Evolutionary conservation across 495 filamentous ascomycete species (phyloP), one percentile per base, ranked within the genome.

Genomic region (Aspergillus incahuasiensis): DNA sequence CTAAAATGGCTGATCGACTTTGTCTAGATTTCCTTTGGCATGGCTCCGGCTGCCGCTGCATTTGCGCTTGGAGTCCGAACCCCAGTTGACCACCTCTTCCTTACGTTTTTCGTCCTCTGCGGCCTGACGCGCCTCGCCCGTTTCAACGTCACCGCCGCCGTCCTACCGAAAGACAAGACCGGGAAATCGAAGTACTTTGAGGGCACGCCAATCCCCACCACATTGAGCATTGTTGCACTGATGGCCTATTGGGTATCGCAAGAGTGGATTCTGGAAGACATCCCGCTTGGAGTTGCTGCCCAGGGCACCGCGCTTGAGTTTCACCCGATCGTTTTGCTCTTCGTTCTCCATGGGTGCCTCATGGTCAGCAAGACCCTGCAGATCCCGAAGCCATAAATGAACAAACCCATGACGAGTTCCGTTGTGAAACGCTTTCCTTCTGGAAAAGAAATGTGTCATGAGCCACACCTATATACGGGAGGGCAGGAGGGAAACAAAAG

Each of bases 121-220:
- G 94, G 95, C 32, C 81, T 98, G 50, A 95, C 92, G 12, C 89
- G 94, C 20, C 81, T 98, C 20, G 94, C 94, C 28, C 87, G 94
- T 58, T 98, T 98, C 81, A 98, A 98, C 70, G 94, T 98, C 41
- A 97, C 95, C 1, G 92, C 90, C 9, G 78, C 83, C 38, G 81
- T 82, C 53, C 79, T 98, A 13, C 94, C 94, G 44, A 97, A 96
- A 74, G 95, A 98, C 63, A 85, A 83, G 40, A 84, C 77, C 7
- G 94, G 94, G 44, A 98, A 98, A 74, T 88, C 86, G 21, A 82
- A 85, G 64, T 97, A 95, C 69, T 98, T 98, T 60, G 92, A 97
- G 72, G 94, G 94, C 64, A 95, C 92, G 2, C 94, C 94, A 16
- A 97, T 97, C 66, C 94, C 94, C 3, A 97, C 89, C 5, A 89